A percentile compares a stretch with the other conserved stretches of the same genome.
Evolutionary conservation across 441 rosid genomes (phyloP).

Genomic region (Bocquillonia castaneifolia): DNA sequence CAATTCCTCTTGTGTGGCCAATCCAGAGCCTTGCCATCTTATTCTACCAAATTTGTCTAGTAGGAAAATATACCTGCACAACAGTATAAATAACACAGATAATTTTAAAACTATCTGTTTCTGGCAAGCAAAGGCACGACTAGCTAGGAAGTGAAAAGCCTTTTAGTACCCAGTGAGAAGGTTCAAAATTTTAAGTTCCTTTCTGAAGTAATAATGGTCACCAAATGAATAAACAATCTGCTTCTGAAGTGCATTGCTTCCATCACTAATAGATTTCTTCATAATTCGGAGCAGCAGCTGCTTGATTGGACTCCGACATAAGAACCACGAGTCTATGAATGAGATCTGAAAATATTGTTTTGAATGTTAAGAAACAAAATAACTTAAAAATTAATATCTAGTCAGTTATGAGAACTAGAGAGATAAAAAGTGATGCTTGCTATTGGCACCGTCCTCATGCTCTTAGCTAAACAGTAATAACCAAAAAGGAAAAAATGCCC

Average conservation of each 20-base stretch:
- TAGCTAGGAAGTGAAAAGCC: conserved; percentile 6
- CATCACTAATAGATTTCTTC: conserved; percentile 46
- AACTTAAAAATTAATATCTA: background rate
- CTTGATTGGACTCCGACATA: conserved; percentile 58
- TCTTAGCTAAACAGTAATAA: background rate
- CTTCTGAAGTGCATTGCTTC: conserved; percentile 44
- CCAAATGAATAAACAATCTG: conserved; percentile 74
- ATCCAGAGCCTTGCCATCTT: conserved; percentile 88
- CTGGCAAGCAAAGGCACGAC: background rate
- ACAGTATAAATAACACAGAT: conserved; percentile 7
- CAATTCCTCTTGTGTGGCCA: conserved; percentile 60
- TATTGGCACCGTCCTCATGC: background rate
- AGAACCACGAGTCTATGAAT: conserved; percentile 65
- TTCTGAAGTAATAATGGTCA: conserved; percentile 79
- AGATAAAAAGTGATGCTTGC: background rate
- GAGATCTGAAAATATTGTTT: conserved; percentile 47
- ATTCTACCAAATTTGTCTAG: conserved; percentile 77
- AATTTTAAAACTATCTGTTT: conserved; percentile 14
- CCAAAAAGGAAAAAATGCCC: background rate
- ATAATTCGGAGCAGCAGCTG: conserved; percentile 53
- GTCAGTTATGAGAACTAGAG: background rate
- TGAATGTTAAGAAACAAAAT: background rate
- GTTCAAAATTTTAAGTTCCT: conserved; percentile 68
- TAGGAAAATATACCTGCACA: conserved; percentile 59
- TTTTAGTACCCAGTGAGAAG: conserved; percentile 89